Evolutionary conservation across 176 grass and related monocot species (phyloP).

Genomic region (Saccharum officinarum): DNA sequence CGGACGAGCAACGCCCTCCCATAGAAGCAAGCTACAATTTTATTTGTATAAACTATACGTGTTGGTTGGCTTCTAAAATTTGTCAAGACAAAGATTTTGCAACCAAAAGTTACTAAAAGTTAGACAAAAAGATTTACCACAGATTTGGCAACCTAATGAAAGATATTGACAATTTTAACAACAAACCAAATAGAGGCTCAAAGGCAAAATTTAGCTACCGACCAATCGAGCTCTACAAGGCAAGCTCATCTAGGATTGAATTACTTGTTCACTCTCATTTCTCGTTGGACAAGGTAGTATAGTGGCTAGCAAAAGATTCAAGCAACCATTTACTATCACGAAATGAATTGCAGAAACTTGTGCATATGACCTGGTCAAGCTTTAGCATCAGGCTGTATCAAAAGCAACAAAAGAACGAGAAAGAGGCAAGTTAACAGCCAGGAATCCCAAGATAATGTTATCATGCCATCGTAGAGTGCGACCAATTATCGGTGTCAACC

Average conservation of each 20-base stretch:
- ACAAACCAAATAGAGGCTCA: no score
- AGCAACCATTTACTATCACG: background rate
- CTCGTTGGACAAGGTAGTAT: background rate
- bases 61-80: no score
- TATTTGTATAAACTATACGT: no score
- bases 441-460: background rate
- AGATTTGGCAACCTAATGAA: no score
- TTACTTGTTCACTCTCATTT: background rate
- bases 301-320: background rate
- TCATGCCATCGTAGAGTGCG: background rate
- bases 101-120: no score
- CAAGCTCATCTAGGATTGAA: background rate
- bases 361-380: background rate
- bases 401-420: background rate
- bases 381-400: background rate
- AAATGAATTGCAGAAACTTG: background rate
- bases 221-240: no score
- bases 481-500: background rate
- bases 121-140: no score
- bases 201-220: no score
- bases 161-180: no score
- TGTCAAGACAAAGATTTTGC: no score
- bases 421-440: background rate
- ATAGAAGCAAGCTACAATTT: no score
- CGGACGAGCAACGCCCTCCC: no score